A percentile compares a stretch with the other conserved stretches of the same genome.
Evolutionary conservation across 169 alveolate species (phyloP).

Genomic region (Plasmodium gaboni): DNA sequence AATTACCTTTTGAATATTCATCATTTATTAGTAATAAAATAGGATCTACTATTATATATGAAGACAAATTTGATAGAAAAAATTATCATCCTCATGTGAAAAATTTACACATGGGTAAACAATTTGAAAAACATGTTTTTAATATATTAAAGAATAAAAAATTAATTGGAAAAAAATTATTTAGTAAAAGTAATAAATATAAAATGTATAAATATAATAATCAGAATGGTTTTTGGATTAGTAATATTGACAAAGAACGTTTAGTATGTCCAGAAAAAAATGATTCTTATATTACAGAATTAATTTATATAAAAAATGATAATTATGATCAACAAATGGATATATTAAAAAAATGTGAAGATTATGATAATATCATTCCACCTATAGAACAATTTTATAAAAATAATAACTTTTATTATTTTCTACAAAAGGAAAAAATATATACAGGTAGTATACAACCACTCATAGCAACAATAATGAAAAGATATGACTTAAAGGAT

Average conservation of each 20-base stretch:
- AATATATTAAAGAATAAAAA: slow-evolving; percentile 71
- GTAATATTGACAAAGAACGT: slow-evolving; percentile 62
- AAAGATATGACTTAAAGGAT: slow-evolving; percentile 47
- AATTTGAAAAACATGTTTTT: slow-evolving; percentile 69
- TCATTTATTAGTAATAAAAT: slow-evolving; percentile 34
- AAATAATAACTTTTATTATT: slow-evolving; percentile 59
- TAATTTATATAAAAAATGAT: slow-evolving; percentile 46
- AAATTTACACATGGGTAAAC: slow-evolving; percentile 67
- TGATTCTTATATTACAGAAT: slow-evolving; percentile 53
- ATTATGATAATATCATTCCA: slow-evolving; percentile 29
- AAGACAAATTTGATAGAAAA: slow-evolving; percentile 72
- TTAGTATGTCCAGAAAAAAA: slow-evolving; percentile 64
- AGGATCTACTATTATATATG: slow-evolving; percentile 67
- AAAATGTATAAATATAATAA: slow-evolving; percentile 67
- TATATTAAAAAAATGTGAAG: slow-evolving; percentile 20
- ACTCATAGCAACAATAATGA: slow-evolving; percentile 73
- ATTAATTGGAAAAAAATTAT: slow-evolving; percentile 51
- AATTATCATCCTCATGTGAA: slow-evolving; percentile 52
- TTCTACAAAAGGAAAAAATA: slow-evolving; percentile 52
- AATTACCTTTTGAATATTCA: slow-evolving; percentile 43
- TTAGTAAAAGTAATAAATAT: slow-evolving; percentile 36
- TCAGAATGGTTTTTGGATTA: slow-evolving; percentile 66
- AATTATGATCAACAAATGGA: slow-evolving; percentile 53
- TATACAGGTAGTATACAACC: slow-evolving; percentile 4
- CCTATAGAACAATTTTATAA: slow-evolving; percentile 42